Conservation (phyloP, 2,329 filamentous ascomycete genomes). For the Colletotrichum lindemuthianum region DNA sequence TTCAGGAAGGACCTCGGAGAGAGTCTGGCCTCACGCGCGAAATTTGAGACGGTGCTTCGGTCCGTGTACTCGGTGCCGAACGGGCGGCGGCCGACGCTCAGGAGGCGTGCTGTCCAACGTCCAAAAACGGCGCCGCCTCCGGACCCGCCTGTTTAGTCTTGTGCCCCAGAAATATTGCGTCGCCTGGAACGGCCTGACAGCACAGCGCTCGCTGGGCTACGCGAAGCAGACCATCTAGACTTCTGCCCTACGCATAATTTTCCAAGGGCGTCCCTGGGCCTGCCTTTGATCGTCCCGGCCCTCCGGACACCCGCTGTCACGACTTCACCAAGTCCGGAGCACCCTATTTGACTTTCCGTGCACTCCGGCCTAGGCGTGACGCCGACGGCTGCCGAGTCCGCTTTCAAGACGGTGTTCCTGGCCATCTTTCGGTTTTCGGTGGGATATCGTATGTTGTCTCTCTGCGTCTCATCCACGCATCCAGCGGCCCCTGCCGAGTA, state of each 20-base stretch:
- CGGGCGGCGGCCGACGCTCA: conserved; percentile 1
- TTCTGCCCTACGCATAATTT: conserved; percentile 16
- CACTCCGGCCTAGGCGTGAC: conserved; percentile 7
- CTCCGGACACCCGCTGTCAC: conserved; percentile 15
- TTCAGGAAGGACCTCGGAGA: no score
- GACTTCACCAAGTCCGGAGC: conserved; percentile 3
- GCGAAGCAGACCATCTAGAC: no score
- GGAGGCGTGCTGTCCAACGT: neutral
- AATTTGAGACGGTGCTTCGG: conserved; percentile 8
- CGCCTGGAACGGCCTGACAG: conserved; percentile 1
- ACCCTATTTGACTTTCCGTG: conserved; percentile 14
- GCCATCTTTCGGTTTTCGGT: neutral
- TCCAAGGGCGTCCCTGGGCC: conserved; percentile 28
- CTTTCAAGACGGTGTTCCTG: conserved; percentile 2
- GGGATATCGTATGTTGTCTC: conserved; percentile 21
- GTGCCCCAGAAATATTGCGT: conserved; percentile 16
- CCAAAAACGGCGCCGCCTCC: conserved; percentile 25
- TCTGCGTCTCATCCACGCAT: neutral
- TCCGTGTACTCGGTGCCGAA: conserved; percentile 28
- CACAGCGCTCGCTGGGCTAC: neutral
- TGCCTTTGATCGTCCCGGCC: conserved; percentile 27
- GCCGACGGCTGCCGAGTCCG: conserved; percentile 1
- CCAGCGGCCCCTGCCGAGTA: conserved; percentile 5
- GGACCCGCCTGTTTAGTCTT: conserved; percentile 16
- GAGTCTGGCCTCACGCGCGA: no score